A percentile compares a stretch with the other conserved stretches of the same genome.
Conservation (phyloP, 495 filamentous ascomycete species). For the Penicillium subrubescens region DNA sequence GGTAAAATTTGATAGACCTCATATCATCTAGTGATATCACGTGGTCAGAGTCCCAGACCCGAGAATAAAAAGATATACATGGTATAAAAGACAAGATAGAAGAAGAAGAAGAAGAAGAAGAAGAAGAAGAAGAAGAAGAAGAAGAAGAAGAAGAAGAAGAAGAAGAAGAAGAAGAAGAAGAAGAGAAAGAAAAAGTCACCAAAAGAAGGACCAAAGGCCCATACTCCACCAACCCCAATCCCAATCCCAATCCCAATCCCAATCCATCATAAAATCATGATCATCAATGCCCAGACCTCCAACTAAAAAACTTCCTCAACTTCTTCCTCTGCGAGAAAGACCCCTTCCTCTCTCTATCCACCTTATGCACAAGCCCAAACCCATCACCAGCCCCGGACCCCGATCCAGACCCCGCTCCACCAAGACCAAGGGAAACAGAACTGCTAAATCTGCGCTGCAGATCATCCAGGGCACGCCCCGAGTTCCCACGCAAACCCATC, state of each 20-base stretch:
- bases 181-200: conserved; percentile 7
- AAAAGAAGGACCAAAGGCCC: not conserved
- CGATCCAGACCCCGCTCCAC: not conserved
- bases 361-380: not conserved
- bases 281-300: conserved; percentile 25
- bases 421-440: conserved; percentile 12
- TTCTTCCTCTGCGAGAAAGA: conserved; percentile 19
- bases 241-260: conserved; percentile 2
- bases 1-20: not conserved
- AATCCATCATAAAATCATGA: conserved; percentile 14
- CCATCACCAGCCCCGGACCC: not conserved
- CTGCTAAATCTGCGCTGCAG: conserved; percentile 27
- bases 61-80: conserved; percentile 3
- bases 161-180: conserved; percentile 20
- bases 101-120: conserved; percentile 20
- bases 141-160: conserved; percentile 13
- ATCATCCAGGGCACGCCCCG: conserved; percentile 27
- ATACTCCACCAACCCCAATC: not conserved
- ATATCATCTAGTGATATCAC: not conserved
- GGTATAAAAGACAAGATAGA: conserved; percentile 17
- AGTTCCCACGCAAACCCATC: conserved; percentile 28
- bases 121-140: conserved; percentile 13
- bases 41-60: conserved; percentile 19
- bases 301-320: conserved; percentile 32
- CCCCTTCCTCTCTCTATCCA: conserved; percentile 15